A percentile compares a stretch with the other conserved stretches of the same genome.
Conservation (phyloP, 2,329 filamentous ascomycete species). For the Pyricularia sp. region DNA sequence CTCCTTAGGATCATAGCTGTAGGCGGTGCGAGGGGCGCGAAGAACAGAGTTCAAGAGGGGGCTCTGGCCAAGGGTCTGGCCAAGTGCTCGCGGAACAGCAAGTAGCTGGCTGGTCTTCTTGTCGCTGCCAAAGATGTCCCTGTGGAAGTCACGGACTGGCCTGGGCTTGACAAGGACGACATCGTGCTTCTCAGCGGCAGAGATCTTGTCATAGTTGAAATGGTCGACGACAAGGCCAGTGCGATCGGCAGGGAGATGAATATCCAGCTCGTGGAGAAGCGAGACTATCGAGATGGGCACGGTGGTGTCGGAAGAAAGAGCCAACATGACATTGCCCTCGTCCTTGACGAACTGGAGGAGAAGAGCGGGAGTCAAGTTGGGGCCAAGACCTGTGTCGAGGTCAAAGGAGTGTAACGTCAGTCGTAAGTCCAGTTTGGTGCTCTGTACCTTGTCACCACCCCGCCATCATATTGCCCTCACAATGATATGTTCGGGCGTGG, state of each 20-base stretch:
- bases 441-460: background rate
- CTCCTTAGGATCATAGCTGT: slow-evolving; percentile 90
- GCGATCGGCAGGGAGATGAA: slow-evolving; percentile 75
- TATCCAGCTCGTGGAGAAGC: slow-evolving; percentile 77
- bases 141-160: slow-evolving; percentile 52
- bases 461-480: background rate
- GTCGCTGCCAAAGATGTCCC: slow-evolving; percentile 62
- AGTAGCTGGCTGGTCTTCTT: slow-evolving; percentile 40
- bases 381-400: slow-evolving; percentile 60
- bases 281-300: slow-evolving; percentile 63
- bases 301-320: slow-evolving; percentile 59
- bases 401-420: background rate
- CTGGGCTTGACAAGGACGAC: slow-evolving; percentile 67
- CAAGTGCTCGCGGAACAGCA: slow-evolving; percentile 70
- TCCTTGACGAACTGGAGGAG: slow-evolving; percentile 85
- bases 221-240: slow-evolving; percentile 83
- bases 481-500: background rate
- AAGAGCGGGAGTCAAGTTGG: slow-evolving; percentile 70
- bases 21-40: slow-evolving; percentile 70
- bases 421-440: background rate
- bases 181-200: slow-evolving; percentile 73
- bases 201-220: slow-evolving; percentile 77
- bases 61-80: slow-evolving; percentile 67
- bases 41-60: slow-evolving; percentile 71
- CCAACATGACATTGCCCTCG: slow-evolving; percentile 80